phyloP scores from a whole-genome alignment of 441 rosid species.

The Hura crepitans region DNA sequence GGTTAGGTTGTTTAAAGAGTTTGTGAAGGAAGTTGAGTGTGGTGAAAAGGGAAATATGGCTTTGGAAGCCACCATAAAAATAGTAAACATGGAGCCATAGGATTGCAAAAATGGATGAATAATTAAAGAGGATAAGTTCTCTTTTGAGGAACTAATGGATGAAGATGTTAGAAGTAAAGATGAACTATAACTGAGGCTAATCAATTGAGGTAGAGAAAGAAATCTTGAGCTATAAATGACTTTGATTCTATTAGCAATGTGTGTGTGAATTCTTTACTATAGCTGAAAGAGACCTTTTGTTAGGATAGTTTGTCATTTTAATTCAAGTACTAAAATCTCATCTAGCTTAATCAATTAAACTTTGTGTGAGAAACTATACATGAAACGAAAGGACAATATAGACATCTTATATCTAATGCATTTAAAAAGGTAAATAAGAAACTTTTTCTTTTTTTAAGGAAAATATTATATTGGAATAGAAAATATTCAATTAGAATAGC shows the following conservation, averaged over 20 bases:
- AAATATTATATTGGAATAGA: no score
- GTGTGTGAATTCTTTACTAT: not conserved
- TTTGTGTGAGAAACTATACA: no score
- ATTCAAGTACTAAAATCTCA: not conserved
- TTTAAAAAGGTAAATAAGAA: no score
- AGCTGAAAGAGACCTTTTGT: not conserved
- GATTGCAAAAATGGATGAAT: constrained; percentile 90
- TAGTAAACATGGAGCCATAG: constrained; percentile 68
- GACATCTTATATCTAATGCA: no score
- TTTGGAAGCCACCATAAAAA: constrained; percentile 52
- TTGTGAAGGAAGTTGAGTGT: constrained; percentile 85
- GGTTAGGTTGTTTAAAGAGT: constrained; percentile 48
- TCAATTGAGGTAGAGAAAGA: not conserved
- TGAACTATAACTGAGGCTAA: constrained; percentile 13
- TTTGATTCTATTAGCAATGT: constrained; percentile 12
- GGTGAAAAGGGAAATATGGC: constrained; percentile 95
- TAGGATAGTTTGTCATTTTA: not conserved
- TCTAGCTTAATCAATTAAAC: not conserved
- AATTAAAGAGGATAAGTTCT: constrained; percentile 85
- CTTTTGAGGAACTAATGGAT: constrained; percentile 95
- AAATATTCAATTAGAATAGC: no score
- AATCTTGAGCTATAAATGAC: constrained; percentile 3
- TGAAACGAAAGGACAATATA: no score
- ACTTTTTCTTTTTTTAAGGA: no score
- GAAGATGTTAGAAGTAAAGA: constrained; percentile 42